Percentiles rank a stretch among this genome's conserved stretches.
phyloP scores from a whole-genome alignment of 2,329 filamentous ascomycete genomes.

The Phialophora macrospora region DNA sequence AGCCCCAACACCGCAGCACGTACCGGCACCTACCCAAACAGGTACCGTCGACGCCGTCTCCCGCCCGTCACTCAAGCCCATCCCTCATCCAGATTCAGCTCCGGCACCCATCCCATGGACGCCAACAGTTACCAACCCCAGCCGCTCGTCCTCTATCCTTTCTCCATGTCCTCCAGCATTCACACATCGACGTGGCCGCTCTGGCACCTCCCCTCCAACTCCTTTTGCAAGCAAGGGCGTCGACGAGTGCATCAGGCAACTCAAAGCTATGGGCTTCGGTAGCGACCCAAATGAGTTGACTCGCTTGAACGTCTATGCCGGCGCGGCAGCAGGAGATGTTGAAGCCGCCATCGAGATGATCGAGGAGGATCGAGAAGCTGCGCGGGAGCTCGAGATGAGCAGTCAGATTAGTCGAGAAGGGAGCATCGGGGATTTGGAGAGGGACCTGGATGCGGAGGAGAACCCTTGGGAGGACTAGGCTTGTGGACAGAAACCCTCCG shows the following conservation, averaged over 20 bases:
- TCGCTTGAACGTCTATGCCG: slow-evolving; percentile 52
- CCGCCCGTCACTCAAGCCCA: not conserved
- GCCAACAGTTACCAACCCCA: not conserved
- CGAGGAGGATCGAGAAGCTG: slow-evolving; percentile 52
- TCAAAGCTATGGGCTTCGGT: slow-evolving; percentile 51
- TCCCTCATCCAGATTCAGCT: not conserved
- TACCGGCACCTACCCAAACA: not conserved
- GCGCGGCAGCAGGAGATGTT: slow-evolving; percentile 50
- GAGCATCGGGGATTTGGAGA: not conserved
- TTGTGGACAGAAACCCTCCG: not conserved
- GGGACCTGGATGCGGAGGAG: slow-evolving; percentile 8
- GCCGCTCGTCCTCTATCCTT: slow-evolving; percentile 7
- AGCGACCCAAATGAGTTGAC: slow-evolving; percentile 45
- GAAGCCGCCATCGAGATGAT: slow-evolving; percentile 57
- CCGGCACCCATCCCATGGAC: not conserved
- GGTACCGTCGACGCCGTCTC: not conserved
- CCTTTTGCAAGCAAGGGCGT: slow-evolving; percentile 22
- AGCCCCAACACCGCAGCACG: not conserved
- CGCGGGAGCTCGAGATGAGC: slow-evolving; percentile 16
- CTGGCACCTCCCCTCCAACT: slow-evolving; percentile 8
- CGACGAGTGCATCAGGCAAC: slow-evolving; percentile 47
- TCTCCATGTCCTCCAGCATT: slow-evolving; percentile 7
- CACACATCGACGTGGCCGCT: slow-evolving; percentile 15
- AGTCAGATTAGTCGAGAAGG: slow-evolving; percentile 2
- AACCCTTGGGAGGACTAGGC: slow-evolving; percentile 13